Conservation (phyloP, 305 asterid species). For the Fraxinus paxiana region DNA sequence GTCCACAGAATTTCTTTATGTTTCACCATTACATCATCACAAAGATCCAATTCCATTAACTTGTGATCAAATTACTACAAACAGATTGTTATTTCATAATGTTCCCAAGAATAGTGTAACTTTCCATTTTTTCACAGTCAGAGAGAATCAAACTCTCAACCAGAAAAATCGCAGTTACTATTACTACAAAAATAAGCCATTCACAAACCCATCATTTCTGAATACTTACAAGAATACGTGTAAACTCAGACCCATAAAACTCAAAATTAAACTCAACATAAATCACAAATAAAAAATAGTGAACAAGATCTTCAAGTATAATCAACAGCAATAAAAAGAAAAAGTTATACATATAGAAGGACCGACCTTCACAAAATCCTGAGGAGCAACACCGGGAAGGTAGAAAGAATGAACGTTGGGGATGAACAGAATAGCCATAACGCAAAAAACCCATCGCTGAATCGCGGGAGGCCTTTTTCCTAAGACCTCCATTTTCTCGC, state of each 20-base stretch:
- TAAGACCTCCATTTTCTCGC: constrained; percentile 40
- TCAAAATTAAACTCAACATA: neutral
- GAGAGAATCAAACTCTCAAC: neutral
- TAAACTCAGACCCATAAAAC: neutral
- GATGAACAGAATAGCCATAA: constrained; percentile 23
- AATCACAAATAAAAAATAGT: neutral
- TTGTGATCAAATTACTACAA: neutral
- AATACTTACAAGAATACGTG: neutral
- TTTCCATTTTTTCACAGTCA: neutral
- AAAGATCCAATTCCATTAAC: neutral
- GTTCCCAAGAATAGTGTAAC: neutral
- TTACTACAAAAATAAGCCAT: neutral
- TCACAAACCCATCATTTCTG: neutral
- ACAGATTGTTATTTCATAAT: neutral
- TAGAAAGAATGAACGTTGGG: constrained; percentile 34
- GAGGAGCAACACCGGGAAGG: constrained; percentile 56
- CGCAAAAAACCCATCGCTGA: constrained; percentile 29
- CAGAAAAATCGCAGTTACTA: neutral
- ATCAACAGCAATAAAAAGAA: neutral
- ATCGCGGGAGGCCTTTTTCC: constrained; percentile 30
- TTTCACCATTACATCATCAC: neutral
- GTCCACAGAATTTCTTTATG: neutral
- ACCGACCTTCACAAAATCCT: constrained; percentile 42
- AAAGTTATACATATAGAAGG: neutral
- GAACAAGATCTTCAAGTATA: neutral